Evolutionary conservation across 192 early-diverging fungal genomes (phyloP).

Genomic region (Coemansia sp.): DNA sequence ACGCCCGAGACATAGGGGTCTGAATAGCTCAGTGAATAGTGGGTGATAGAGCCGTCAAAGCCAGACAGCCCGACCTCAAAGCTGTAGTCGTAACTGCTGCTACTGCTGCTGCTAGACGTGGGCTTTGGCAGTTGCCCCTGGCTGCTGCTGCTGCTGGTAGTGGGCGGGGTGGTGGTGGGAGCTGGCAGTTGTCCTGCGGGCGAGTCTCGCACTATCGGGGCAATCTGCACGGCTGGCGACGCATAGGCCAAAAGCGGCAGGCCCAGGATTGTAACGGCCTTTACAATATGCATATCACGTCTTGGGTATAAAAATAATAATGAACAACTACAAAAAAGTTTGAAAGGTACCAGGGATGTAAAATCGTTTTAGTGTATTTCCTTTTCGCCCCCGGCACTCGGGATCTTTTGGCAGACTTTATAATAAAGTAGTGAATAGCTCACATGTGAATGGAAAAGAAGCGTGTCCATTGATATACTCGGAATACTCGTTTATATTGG

Average conservation of each 20-base stretch:
- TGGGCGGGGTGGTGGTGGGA: background rate
- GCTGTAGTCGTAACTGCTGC: slow-evolving; percentile 27
- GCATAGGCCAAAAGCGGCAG: slow-evolving; percentile 6
- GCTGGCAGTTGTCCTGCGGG: background rate
- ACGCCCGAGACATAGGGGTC: slow-evolving; percentile 42
- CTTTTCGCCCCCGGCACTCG: background rate
- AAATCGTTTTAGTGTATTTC: background rate
- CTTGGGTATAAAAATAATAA: background rate
- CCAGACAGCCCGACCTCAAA: slow-evolving; percentile 41
- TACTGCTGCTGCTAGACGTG: background rate
- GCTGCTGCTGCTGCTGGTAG: background rate
- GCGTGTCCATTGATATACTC: background rate
- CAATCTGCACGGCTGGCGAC: background rate
- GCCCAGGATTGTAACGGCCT: background rate
- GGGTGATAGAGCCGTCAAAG: slow-evolving; percentile 34
- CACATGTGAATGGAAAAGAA: background rate
- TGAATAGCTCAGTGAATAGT: slow-evolving; percentile 51
- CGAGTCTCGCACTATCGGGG: background rate
- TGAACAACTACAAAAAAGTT: background rate
- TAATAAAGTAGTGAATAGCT: background rate
- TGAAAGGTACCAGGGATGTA: background rate
- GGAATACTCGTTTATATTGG: background rate
- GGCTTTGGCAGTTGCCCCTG: background rate
- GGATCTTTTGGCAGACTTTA: background rate
- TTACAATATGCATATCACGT: background rate